Base-by-base conservation (phyloP, 179 eudicot species). In the Spergularia azorica region DNA sequence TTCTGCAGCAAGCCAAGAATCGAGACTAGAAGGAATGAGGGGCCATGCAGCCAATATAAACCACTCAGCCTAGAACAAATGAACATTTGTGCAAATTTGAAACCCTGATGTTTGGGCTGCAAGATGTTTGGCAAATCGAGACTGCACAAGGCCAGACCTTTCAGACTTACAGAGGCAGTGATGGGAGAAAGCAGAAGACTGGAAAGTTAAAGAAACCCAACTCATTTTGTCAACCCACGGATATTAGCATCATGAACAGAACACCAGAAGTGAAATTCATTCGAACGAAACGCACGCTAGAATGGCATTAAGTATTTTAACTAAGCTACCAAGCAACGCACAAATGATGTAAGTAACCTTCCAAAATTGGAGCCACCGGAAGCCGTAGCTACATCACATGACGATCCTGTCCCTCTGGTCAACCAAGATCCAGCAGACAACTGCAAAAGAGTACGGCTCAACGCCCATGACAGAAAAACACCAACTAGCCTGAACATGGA, bases 381-480 rank as follows among this genome's bases (percentile, higher is more conserved):
- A 71, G 21, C 55, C 38, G 81, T 50, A 2, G 71, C 57, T 32
- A 67, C 59, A 60, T 67, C 48, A 20, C 62, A 66, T 64, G 64
- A 58, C 14, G 73, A 68, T 64, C 52, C 67, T n/a, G 7, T 58
- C 26, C 11, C 57, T 36, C 64, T 39, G 38, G 70, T 55, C 26
- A 50, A 20, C 13, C 70, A 17, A 57, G 63, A 60, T 66, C 80
- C 80, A 76, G 65, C 54, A 5, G 70, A 58, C 70, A 73, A 68
- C 86, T 83, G 81, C 52, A 83, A 80, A 69, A 14, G 60, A 50
- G 58, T 60, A n/a, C 74, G 15, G 39, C 58, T 76, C 60, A 76
- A 69, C 36, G 48, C 52, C 73, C 80, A 76, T n/a, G 58, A 75
- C 21, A 66, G 39, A 61, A 58, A 48, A 63, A 67, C 55, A n/a